Conservation (phyloP, 148 eudicot genomes). For the Rheum nobile region DNA sequence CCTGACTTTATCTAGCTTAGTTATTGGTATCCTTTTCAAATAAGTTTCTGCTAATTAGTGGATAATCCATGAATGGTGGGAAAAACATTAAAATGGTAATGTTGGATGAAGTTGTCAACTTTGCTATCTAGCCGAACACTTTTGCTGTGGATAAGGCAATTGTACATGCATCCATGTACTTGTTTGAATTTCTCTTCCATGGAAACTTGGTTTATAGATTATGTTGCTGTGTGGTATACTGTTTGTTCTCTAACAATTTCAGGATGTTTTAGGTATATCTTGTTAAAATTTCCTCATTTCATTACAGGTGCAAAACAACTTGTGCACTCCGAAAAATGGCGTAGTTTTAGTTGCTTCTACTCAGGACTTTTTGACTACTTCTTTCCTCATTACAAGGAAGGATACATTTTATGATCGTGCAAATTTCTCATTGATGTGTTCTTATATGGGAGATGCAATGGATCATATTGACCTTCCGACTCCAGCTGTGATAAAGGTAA, state of each 20-base stretch:
- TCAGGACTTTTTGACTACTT: slow-evolving; percentile 89
- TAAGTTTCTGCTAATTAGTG: neutral
- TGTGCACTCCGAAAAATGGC: slow-evolving; percentile 95
- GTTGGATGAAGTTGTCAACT: neutral
- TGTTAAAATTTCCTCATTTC: neutral
- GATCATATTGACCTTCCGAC: slow-evolving; percentile 84
- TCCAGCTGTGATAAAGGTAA: slow-evolving; percentile 72
- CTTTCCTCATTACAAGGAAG: slow-evolving; percentile 86
- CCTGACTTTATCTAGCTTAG: neutral
- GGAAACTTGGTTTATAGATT: neutral
- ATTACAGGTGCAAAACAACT: slow-evolving; percentile 87
- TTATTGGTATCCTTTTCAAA: neutral
- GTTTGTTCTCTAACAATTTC: neutral
- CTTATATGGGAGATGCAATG: slow-evolving; percentile 91
- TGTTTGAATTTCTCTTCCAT: neutral
- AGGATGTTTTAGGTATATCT: neutral
- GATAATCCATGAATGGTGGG: neutral
- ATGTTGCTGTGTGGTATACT: neutral
- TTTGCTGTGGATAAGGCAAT: neutral
- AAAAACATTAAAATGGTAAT: neutral
- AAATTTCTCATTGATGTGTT: slow-evolving; percentile 70
- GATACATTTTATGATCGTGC: slow-evolving; percentile 97
- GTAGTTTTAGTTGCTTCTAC: slow-evolving; percentile 96
- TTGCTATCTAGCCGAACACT: neutral
- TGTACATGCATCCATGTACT: neutral